Evolutionary conservation across 2,329 filamentous ascomycete species (phyloP), one percentile per base, ranked within the genome.

Genomic region (Biscogniauxia mediterranea): DNA sequence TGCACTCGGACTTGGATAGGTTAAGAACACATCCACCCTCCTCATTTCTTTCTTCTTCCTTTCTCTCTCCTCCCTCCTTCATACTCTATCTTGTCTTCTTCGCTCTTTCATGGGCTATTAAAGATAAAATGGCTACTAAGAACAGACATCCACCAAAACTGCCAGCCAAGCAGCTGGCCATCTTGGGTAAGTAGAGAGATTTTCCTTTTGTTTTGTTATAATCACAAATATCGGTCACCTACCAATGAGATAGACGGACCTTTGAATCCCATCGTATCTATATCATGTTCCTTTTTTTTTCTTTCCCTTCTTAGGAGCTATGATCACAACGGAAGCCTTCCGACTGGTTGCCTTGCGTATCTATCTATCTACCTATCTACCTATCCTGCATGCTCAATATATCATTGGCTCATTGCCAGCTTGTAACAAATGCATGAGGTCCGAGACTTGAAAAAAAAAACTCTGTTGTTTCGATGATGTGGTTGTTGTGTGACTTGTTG

Each of bases 101-200:
- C 25, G 28, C 54, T 19, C 54, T 11, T 46, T 46, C 3, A n/a
- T 17, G 38, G 38, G 11, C 38, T 6, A 11, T n/a, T 6, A 46
- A n/a, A 46, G 53, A 28, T 32, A 65, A 23, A 53, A 69, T 69
- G 67, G 58, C 65, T 11, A 57, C 65, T 17, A 70, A 63, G 57
- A 66, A 65, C 28, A 32, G 11, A 21, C 68, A 64, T 61, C 67
- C 74, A 65, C 83, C 86, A 25, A 90, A 87, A 79, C 82, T 95
- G 81, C 91, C 92, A 0, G 81, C 85, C 51, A 85, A 88, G 82
- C 92, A 96, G 78, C 81, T 96, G 71, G 79, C 87, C 52, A 93
- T 96, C 72, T 79, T 96, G 65, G 88, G 90, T 93, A 83, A 81
- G 84, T 72, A 63, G 59, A 53, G 25, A 52, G 11, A 28, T 26